A percentile compares a stretch with the other conserved stretches of the same genome.
These are phyloP conservation scores for Stachybotrys elegans DNA, from an alignment of 2,329 filamentous ascomycete species.

Conservation along the genomic window DNA sequence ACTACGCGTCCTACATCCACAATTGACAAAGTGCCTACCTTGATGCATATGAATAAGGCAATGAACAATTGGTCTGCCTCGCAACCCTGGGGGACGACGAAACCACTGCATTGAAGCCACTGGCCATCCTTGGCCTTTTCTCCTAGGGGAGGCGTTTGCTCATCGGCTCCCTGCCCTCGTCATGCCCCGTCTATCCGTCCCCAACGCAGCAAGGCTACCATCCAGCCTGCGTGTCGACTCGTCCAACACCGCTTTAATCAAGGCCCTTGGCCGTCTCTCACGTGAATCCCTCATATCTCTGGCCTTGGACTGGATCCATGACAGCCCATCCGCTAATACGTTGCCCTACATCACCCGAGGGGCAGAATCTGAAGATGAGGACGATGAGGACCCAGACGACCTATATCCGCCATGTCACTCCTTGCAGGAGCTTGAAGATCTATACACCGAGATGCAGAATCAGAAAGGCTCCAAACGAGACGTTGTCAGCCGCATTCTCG, in stretches of 20 bases:
- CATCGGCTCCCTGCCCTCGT: background rate
- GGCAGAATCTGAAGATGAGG: conserved; percentile 37
- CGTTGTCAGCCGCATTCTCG: conserved; percentile 56
- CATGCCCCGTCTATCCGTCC: conserved; percentile 59
- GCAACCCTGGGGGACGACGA: no score
- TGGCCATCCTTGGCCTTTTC: no score
- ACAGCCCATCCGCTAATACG: conserved; percentile 55
- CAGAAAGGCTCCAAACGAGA: conserved; percentile 59
- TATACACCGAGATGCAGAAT: conserved; percentile 56
- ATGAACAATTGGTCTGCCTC: no score
- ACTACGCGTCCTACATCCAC: no score
- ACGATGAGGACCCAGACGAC: conserved; percentile 56
- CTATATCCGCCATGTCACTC: conserved; percentile 65
- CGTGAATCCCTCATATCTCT: conserved; percentile 68
- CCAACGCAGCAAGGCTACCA: conserved; percentile 67
- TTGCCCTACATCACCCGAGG: conserved; percentile 25
- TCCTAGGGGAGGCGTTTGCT: no score
- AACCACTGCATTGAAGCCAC: no score
- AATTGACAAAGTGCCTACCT: no score
- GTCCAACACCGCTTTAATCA: conserved; percentile 58
- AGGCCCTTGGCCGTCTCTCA: conserved; percentile 64
- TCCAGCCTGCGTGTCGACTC: conserved; percentile 65
- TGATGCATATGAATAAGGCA: no score
- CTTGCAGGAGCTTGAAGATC: conserved; percentile 59
- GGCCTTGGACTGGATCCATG: conserved; percentile 72